These are phyloP conservation scores for Aeschynomene evenia DNA, from an alignment of 306 rosid species.

Conservation along the genomic window DNA sequence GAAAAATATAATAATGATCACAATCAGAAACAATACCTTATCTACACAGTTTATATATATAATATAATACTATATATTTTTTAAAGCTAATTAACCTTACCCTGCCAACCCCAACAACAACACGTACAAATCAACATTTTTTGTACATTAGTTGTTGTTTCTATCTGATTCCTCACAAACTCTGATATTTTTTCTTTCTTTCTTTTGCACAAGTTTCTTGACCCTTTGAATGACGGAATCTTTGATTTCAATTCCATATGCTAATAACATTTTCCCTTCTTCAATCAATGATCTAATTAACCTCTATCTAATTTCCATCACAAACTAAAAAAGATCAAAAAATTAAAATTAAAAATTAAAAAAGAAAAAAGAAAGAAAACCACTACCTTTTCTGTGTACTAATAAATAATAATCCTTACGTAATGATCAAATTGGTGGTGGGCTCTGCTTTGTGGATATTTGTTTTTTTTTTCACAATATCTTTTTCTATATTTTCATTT, in stretches of 20 bases:
- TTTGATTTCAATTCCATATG: constrained; percentile 23
- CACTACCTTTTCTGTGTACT: constrained; percentile 12
- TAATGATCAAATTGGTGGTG: constrained; percentile 27
- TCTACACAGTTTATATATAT: constrained; percentile 31
- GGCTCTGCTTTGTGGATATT: constrained; percentile 28
- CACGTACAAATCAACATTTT: constrained; percentile 30
- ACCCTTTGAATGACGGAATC: constrained; percentile 30
- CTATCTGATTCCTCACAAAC: constrained; percentile 20
- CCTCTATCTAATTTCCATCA: constrained; percentile 22
- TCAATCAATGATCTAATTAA: not conserved
- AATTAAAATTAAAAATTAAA: not conserved
- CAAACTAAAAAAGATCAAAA: not conserved
- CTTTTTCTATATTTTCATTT: not conserved
- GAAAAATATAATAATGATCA: constrained; percentile 22
- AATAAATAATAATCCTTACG: constrained; percentile 12
- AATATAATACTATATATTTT: not conserved
- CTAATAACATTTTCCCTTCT: constrained; percentile 5
- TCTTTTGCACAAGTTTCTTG: constrained; percentile 11
- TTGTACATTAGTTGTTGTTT: constrained; percentile 30
- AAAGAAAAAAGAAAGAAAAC: not conserved
- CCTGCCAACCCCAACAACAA: constrained; percentile 35
- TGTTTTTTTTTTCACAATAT: not conserved
- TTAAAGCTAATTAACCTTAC: constrained; percentile 28
- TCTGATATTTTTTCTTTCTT: constrained; percentile 12
- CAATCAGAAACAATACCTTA: constrained; percentile 33